These are phyloP conservation scores for Aspergillus fumigatiaffinis DNA, from an alignment of 2,329 filamentous ascomycete species.

Conservation along the genomic window DNA sequence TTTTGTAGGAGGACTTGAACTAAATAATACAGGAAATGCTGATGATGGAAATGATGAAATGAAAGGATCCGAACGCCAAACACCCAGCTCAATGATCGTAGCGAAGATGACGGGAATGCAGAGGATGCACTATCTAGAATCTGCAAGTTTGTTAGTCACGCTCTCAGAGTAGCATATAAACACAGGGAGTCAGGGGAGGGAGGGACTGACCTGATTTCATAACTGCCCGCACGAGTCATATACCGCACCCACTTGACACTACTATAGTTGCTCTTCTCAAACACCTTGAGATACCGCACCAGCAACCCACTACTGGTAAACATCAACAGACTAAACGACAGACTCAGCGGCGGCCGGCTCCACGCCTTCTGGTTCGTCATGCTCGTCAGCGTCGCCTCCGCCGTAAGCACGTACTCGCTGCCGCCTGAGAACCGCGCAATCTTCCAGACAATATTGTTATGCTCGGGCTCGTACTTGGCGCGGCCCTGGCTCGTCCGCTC, in stretches of 20 bases:
- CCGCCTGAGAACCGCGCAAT: slow-evolving; percentile 98
- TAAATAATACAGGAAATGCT: neutral
- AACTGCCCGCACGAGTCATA: slow-evolving; percentile 96
- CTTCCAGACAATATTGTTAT: slow-evolving; percentile 99
- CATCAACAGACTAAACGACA: slow-evolving; percentile 94
- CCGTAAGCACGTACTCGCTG: slow-evolving; percentile 90
- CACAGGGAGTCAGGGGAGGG: neutral
- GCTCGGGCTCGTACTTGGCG: slow-evolving; percentile 95
- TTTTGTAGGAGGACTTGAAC: neutral
- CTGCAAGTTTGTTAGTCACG: slow-evolving; percentile 5
- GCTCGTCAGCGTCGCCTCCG: slow-evolving; percentile 86
- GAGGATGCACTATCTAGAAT: slow-evolving; percentile 12
- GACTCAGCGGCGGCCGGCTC: slow-evolving; percentile 85
- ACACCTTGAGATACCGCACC: slow-evolving; percentile 94
- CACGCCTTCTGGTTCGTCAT: slow-evolving; percentile 99
- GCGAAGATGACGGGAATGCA: slow-evolving; percentile 2
- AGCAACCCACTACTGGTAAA: slow-evolving; percentile 92
- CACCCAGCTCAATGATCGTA: slow-evolving; percentile 20
- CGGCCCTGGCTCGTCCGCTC: slow-evolving; percentile 94
- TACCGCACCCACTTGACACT: slow-evolving; percentile 99
- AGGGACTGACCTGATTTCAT: slow-evolving; percentile 70
- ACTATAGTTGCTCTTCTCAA: slow-evolving; percentile 98
- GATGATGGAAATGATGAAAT: neutral
- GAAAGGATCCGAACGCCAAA: slow-evolving; percentile 20
- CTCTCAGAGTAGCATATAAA: slow-evolving; percentile 4